A percentile compares a stretch with the other conserved stretches of the same genome.
These are phyloP conservation scores for Candida takata DNA, from an alignment of 805 yeast genomes.

Conservation along the genomic window DNA sequence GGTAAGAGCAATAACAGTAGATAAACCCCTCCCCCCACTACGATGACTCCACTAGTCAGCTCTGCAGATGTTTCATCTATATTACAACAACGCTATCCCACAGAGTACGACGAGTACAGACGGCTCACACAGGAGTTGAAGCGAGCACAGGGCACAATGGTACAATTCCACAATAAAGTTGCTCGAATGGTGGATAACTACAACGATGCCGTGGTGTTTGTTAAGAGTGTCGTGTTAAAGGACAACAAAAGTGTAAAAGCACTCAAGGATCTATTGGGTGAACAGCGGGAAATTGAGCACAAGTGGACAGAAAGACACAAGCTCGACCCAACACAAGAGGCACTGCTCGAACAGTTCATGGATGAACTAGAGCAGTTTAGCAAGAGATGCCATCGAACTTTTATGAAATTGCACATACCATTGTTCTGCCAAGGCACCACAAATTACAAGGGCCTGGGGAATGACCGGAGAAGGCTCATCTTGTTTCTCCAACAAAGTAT, in stretches of 20 bases:
- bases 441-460: slow-evolving; percentile 1
- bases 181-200: neutral
- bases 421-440: slow-evolving; percentile 2
- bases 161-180: neutral
- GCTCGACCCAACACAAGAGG: neutral
- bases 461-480: slow-evolving; percentile 5
- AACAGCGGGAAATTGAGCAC: neutral
- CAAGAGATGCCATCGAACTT: slow-evolving; percentile 1
- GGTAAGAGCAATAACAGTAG: too few species aligned
- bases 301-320: neutral
- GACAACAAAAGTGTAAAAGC: neutral
- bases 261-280: neutral
- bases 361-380: slow-evolving; percentile 4
- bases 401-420: slow-evolving; percentile 5
- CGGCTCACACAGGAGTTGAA: neutral
- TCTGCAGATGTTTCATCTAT: too few species aligned
- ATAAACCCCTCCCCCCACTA: too few species aligned
- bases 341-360: neutral
- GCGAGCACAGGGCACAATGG: neutral
- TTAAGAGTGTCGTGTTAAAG: neutral
- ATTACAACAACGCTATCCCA: too few species aligned
- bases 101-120: neutral
- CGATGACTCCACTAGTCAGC: too few species aligned
- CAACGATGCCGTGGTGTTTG: slow-evolving; percentile 1
- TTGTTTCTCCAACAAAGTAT: slow-evolving; percentile 2